Conservation (phyloP, 176 grass and related monocot species). For the barley (Hordeum vulgare) region DNA sequence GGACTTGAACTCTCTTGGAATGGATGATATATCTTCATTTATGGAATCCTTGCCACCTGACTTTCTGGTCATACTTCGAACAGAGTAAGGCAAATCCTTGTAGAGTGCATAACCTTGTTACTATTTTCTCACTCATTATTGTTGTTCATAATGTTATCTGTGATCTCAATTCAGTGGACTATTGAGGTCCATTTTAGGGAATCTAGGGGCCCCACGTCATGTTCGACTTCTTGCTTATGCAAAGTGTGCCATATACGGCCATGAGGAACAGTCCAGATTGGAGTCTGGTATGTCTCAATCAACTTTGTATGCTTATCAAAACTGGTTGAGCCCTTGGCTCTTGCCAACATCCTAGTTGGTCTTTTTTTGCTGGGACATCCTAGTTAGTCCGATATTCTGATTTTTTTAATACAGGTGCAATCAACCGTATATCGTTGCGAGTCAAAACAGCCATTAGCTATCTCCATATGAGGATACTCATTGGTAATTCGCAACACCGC, state of each 20-base stretch:
- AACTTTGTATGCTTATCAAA: neutral
- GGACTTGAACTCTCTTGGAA: constrained; percentile 57
- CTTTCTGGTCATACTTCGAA: constrained; percentile 71
- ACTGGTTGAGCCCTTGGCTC: neutral
- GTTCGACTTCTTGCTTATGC: constrained; percentile 79
- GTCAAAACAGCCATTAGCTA: constrained; percentile 51
- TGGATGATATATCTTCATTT: constrained; percentile 90
- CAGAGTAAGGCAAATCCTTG: constrained; percentile 50
- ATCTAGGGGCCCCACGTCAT: constrained; percentile 57
- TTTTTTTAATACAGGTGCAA: constrained; percentile 30
- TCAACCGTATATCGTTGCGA: constrained; percentile 20
- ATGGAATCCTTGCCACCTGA: constrained; percentile 86
- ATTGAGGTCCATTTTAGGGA: constrained; percentile 77
- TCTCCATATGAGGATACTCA: constrained; percentile 50
- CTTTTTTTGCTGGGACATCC: neutral
- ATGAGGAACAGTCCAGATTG: constrained; percentile 44
- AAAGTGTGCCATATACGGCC: constrained; percentile 71
- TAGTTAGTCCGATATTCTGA: neutral
- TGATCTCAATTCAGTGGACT: constrained; percentile 51
- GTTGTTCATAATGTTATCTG: constrained; percentile 6
- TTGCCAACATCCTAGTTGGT: neutral
- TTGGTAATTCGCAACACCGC: constrained; percentile 34
- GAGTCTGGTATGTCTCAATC: constrained; percentile 25
- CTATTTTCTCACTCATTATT: constrained; percentile 15
- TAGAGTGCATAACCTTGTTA: neutral